Evolutionary conservation across 2,329 filamentous ascomycete species (phyloP).

Genomic region (Colletotrichum siamense): DNA sequence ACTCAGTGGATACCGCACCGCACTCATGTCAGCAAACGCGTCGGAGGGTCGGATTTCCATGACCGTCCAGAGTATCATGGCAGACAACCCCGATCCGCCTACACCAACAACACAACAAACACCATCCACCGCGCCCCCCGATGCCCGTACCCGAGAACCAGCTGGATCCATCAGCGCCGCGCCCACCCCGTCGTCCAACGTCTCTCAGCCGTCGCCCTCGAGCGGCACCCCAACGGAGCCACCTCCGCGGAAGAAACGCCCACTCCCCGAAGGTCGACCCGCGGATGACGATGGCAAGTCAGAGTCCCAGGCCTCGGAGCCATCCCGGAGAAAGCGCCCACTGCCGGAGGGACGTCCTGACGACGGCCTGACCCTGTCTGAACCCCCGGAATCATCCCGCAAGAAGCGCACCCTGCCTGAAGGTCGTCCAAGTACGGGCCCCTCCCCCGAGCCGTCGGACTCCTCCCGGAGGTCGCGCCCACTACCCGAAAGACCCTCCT

Average conservation of each 20-base stretch:
- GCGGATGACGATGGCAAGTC: background rate
- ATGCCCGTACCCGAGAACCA: background rate
- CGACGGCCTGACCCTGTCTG: background rate
- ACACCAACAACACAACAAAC: background rate
- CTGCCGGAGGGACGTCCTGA: background rate
- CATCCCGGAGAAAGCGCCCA: background rate
- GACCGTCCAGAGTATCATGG: slow-evolving; percentile 11
- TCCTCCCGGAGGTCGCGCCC: background rate
- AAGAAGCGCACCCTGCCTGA: background rate
- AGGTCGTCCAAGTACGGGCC: background rate
- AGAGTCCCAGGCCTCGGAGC: background rate
- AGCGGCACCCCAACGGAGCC: background rate
- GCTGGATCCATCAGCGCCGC: background rate
- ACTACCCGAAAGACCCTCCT: background rate
- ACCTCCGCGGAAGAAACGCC: background rate
- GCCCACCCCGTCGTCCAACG: background rate
- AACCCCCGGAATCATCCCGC: background rate
- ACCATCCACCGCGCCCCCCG: background rate
- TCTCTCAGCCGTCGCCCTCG: background rate
- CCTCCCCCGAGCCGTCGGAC: background rate
- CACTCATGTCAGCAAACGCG: background rate
- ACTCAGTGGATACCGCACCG: slow-evolving; percentile 4
- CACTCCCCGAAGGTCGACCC: background rate
- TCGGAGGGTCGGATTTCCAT: slow-evolving; percentile 15
- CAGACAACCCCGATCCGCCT: background rate